Conservation (phyloP, 257 asterid species). For the Solanum sejunctum region DNA sequence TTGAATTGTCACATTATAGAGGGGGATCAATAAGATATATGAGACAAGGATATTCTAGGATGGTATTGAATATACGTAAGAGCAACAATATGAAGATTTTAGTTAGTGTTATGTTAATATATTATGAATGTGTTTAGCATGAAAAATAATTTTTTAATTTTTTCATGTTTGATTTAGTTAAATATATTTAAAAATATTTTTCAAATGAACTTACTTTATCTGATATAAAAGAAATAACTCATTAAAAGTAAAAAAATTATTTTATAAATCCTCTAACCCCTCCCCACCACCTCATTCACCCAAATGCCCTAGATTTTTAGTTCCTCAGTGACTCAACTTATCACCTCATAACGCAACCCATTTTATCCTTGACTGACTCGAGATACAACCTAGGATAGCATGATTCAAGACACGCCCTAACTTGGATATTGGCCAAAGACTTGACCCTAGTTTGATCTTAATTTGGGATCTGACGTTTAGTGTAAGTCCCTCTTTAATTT, state of each 20-base stretch:
- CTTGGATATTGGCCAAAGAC: background rate
- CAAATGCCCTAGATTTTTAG: background rate
- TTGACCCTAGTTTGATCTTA: background rate
- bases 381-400: background rate
- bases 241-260: too few species aligned
- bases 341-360: background rate
- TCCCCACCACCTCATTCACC: background rate
- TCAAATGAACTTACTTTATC: too few species aligned
- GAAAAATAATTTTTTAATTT: too few species aligned
- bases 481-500: rapidly evolving
- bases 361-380: too few species aligned
- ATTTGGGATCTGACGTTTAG: too few species aligned
- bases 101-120: too few species aligned
- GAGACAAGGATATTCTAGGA: background rate
- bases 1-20: background rate
- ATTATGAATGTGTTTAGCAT: too few species aligned
- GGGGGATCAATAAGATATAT: background rate
- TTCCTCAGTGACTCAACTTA: background rate
- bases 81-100: too few species aligned
- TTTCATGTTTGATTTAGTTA: too few species aligned
- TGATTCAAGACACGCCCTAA: background rate
- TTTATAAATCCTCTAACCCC: too few species aligned
- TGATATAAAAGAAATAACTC: too few species aligned
- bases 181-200: too few species aligned
- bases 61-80: background rate